Percentiles rank a stretch among this genome's conserved stretches.
Evolutionary conservation across 202 grass and related monocot species (phyloP).

Genomic region (Panicum virgatum): DNA sequence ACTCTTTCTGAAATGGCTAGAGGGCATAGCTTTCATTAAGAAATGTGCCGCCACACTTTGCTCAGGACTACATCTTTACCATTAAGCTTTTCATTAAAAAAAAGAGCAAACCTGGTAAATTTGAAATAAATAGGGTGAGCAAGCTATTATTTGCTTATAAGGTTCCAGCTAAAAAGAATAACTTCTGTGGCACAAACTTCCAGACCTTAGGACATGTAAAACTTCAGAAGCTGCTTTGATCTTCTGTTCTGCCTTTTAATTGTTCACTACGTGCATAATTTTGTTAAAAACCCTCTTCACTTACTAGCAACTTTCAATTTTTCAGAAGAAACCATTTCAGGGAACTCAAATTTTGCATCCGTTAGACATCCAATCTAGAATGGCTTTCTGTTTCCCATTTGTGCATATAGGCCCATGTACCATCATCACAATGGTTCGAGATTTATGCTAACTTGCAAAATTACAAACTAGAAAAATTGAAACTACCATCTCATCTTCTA

Average conservation of each 20-base stretch:
- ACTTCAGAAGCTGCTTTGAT: not conserved
- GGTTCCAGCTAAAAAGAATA: not conserved
- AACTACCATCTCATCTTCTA: not conserved
- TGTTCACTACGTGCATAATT: not conserved
- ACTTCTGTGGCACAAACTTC: not conserved
- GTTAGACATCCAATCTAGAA: not conserved
- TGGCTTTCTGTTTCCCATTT: not conserved
- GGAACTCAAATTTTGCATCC: not conserved
- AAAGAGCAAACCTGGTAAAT: not conserved
- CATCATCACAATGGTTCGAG: not conserved
- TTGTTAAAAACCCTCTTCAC: not conserved
- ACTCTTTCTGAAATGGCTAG: not conserved
- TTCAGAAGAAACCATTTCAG: not conserved
- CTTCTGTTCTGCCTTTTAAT: not conserved
- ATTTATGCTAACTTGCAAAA: not conserved
- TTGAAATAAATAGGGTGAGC: not conserved
- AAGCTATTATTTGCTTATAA: not conserved
- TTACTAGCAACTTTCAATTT: not conserved
- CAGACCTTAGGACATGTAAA: not conserved
- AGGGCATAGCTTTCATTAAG: not conserved
- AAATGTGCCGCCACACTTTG: not conserved
- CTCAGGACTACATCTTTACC: not conserved
- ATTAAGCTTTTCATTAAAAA: not conserved
- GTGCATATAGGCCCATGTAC: no score
- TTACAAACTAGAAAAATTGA: not conserved